Base-by-base conservation (phyloP, 2,329 filamentous ascomycete species). In the Cordyceps cicadae region DNA sequence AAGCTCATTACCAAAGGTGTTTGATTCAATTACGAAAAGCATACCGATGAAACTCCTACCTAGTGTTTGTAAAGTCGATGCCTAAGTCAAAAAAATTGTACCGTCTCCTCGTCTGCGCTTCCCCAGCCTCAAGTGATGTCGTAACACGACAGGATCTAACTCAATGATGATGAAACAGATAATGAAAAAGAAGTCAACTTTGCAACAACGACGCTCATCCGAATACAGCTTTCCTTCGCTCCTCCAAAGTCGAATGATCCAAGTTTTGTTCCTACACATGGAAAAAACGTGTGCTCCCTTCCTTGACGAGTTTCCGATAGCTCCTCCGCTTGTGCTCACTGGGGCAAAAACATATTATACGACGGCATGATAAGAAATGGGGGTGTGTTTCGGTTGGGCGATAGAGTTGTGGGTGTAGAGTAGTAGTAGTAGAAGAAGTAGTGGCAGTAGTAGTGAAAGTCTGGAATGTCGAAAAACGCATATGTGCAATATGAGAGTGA, bases 31-130 rank as follows among this genome's bases (percentile, higher is more conserved):
- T 62, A 62, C 51, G 48, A 62, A 62, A 62, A 62, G 60, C 61
- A 62, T 62, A 59, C 61, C 61, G 39, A 62, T 59, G 39, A 60
- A 62, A 62, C 61, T 62, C 61, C 61, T 62, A 59, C 50, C 55
- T 59, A 49, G 61, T 62, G 52, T 59, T 56, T 61, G 61, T 54
- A 49, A 62, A 55, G 52, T 62, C 61, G 50, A 55, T 55, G 51
- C 59, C 51, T 55, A 50, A 56, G 49, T 52, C 50, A 59, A 34
- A 45, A 59, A 34, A 59, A 56, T 54, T 46, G 43, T 45, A 29
- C 43, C 45, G 37, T 53, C 32, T 54, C 32, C 32, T 59, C 21
- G 24, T 51, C 32, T 39, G 7, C 26, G 54, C 55, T 37, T 37
- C n/a, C 39, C 39, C 14, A 26, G 26, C 29, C 54, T 41, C 54